Conservation (phyloP, 2,329 filamentous ascomycete species). For the Dactylellina sp. region DNA sequence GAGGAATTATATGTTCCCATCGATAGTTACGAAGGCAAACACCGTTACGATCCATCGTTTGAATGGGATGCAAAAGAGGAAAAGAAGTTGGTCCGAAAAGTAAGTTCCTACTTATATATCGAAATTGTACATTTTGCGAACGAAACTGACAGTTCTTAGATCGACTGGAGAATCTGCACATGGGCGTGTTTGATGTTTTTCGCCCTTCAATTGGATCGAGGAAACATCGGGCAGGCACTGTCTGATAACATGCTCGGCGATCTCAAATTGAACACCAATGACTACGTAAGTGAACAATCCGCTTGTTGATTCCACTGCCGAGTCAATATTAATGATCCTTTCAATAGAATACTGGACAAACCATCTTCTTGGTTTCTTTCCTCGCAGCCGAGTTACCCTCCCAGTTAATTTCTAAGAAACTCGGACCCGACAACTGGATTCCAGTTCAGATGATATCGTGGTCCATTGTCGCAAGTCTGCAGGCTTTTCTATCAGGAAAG, state of each 20-base stretch:
- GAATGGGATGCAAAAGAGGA: constrained; percentile 72
- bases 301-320: background rate
- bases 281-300: constrained; percentile 64
- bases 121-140: background rate
- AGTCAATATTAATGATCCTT: constrained; percentile 9
- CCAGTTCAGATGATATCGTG: constrained; percentile 71
- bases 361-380: constrained; percentile 70
- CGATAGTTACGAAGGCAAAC: constrained; percentile 71
- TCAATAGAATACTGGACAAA: constrained; percentile 69
- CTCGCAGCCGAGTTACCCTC: constrained; percentile 72
- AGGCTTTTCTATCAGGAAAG: constrained; percentile 68
- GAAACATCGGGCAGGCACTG: constrained; percentile 72
- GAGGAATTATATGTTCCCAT: constrained; percentile 67
- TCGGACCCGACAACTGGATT: constrained; percentile 72
- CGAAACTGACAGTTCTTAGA: constrained; percentile 7
- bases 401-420: constrained; percentile 71
- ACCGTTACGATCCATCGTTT: constrained; percentile 71
- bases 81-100: constrained; percentile 69
- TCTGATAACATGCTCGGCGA: constrained; percentile 73
- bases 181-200: constrained; percentile 73
- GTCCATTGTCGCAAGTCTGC: constrained; percentile 69
- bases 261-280: constrained; percentile 66
- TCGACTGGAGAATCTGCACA: constrained; percentile 65
- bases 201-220: constrained; percentile 73
- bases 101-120: constrained; percentile 64